Percentiles rank a stretch among this genome's conserved stretches.
Conservation (phyloP, 441 rosid species). For the Brassica balearica region DNA sequence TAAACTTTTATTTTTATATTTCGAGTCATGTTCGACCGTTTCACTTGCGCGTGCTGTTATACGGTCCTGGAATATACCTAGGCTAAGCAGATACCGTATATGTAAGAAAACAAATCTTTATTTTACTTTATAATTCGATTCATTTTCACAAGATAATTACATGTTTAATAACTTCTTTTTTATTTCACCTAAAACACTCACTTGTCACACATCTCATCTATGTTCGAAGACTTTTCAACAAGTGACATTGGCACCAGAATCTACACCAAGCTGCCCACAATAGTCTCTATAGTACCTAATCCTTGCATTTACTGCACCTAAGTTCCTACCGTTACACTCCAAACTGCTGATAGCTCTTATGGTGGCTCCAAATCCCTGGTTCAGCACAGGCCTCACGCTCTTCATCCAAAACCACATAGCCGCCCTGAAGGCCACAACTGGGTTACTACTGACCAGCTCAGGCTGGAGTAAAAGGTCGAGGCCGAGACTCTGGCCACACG, state of each 20-base stretch:
- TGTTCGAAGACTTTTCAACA: neutral
- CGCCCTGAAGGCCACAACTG: neutral
- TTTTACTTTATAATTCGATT: slow-evolving; percentile 2
- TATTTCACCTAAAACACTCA: neutral
- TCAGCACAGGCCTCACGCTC: slow-evolving; percentile 1
- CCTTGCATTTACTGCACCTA: neutral
- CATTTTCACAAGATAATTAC: neutral
- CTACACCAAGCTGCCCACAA: slow-evolving; percentile 1
- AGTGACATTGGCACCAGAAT: neutral
- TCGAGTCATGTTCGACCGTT: too few relatives aligned
- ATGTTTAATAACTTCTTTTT: neutral
- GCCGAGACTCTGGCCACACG: neutral
- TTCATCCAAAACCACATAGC: slow-evolving; percentile 3
- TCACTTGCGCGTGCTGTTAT: too few relatives aligned
- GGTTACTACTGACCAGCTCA: neutral
- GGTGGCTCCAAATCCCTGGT: slow-evolving; percentile 3
- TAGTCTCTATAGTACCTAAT: neutral
- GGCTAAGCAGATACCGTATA: neutral
- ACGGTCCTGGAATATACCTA: too few relatives aligned
- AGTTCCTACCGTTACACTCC: neutral
- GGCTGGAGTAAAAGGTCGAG: neutral
- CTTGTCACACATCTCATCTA: neutral
- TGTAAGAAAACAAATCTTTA: neutral
- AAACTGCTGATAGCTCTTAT: neutral
- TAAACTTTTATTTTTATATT: too few relatives aligned